phyloP scores from a whole-genome alignment of 2,329 filamentous ascomycete species.

The Ascochyta lentis region DNA sequence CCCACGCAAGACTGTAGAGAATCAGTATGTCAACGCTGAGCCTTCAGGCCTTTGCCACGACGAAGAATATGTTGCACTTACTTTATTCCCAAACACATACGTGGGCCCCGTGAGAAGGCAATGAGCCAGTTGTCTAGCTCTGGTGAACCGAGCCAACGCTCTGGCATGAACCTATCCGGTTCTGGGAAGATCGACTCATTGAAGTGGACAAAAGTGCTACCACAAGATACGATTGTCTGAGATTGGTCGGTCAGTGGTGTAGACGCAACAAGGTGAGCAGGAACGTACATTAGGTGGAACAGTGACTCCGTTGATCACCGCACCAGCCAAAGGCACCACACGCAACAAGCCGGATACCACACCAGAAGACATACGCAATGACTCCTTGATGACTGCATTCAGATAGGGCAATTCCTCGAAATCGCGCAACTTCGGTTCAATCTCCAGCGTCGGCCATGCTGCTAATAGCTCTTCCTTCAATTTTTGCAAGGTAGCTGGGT shows the following conservation, averaged over 20 bases:
- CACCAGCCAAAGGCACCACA: constrained; percentile 32
- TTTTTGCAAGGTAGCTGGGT: constrained; percentile 39
- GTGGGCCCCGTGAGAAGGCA: constrained; percentile 45
- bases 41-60: too few species aligned
- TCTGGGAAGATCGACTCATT: constrained; percentile 41
- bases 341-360: constrained; percentile 37
- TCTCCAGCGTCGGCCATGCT: constrained; percentile 46
- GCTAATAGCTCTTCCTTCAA: constrained; percentile 49
- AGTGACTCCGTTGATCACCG: constrained; percentile 25
- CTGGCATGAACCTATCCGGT: constrained; percentile 39
- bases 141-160: constrained; percentile 38
- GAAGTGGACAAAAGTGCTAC: constrained; percentile 45
- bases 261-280: background rate
- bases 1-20: constrained; percentile 39
- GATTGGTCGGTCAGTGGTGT: background rate
- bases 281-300: constrained; percentile 32
- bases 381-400: constrained; percentile 51
- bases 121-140: constrained; percentile 41
- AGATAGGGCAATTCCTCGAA: constrained; percentile 47
- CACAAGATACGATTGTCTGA: constrained; percentile 37
- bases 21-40: background rate
- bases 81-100: constrained; percentile 45
- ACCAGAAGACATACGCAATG: constrained; percentile 47
- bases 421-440: constrained; percentile 39
- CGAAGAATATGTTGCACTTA: constrained; percentile 13